These are phyloP conservation scores for Leccinum subgranulosum DNA, from an alignment of 768 basidiomycete genomes.

Conservation along the genomic window DNA sequence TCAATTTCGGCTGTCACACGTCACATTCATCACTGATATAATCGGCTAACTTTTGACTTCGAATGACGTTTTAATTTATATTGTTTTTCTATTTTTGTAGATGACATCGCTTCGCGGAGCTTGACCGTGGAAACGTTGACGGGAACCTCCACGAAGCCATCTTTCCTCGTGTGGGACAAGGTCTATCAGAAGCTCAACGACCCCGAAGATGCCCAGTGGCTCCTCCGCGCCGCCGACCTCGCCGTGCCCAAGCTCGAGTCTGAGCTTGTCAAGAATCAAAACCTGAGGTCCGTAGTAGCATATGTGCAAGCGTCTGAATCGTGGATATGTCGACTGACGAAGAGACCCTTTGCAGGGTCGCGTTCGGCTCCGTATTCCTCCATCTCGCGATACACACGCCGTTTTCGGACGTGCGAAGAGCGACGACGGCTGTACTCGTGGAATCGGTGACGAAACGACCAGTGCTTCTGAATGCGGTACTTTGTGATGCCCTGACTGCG, in stretches of 20 bases:
- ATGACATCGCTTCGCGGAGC: slow-evolving; percentile 48
- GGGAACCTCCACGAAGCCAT: slow-evolving; percentile 60
- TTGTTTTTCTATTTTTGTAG: slow-evolving; percentile 23
- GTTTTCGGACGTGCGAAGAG: slow-evolving; percentile 51
- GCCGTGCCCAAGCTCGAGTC: slow-evolving; percentile 43
- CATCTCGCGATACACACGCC: slow-evolving; percentile 64
- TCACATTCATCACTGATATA: slow-evolving; percentile 1
- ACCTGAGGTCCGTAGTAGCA: slow-evolving; percentile 41
- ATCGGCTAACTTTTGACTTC: neutral
- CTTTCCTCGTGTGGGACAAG: slow-evolving; percentile 87
- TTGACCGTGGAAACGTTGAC: slow-evolving; percentile 44
- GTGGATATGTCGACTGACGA: neutral
- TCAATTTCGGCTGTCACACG: neutral
- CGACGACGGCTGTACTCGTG: slow-evolving; percentile 42
- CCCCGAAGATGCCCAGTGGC: slow-evolving; percentile 68
- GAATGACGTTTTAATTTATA: neutral
- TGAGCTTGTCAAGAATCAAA: slow-evolving; percentile 52
- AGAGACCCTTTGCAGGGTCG: slow-evolving; percentile 37
- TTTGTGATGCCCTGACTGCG: slow-evolving; percentile 57
- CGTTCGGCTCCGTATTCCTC: slow-evolving; percentile 64
- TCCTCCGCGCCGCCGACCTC: slow-evolving; percentile 62
- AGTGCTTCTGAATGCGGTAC: slow-evolving; percentile 44
- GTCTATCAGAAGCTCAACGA: slow-evolving; percentile 71
- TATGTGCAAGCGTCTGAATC: neutral
- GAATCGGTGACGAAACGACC: slow-evolving; percentile 40